Base-by-base conservation (phyloP, 768 basidiomycete species). In the Pulveroboletus sp. region DNA sequence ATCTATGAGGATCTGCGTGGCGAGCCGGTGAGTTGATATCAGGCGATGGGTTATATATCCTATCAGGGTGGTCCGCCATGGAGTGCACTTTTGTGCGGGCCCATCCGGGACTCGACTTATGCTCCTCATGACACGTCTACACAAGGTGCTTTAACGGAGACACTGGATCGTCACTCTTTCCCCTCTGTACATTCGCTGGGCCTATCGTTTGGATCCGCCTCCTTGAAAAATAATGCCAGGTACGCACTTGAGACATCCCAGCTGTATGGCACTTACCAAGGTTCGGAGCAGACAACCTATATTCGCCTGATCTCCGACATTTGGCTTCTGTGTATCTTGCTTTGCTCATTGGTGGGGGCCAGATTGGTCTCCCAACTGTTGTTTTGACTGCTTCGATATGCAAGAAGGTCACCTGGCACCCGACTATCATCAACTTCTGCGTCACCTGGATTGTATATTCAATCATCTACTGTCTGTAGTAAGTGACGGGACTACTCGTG, bases 361-460 rank as follows among this genome's bases (percentile, higher is more conserved):
- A 82, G 49, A 60, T 80, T 37, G 73, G 77, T 39, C 63, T 82
- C 11, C 79, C 78, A 12, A 52, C 77, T 9, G 66, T 82, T 35
- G 62, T 82, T 30, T 51, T 71, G 11, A 79, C 76, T 10, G 74
- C 74, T 43, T 57, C 76, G 15, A 50, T 73, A 21, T 73, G 71
- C 44, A 75, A 69, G 56, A 71, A 68, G 38, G 61, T 74, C 26
- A 63, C 67, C 33, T 74, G 77, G 47, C 78, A 76, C 46, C 76
- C 79, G 1, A 75, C 75, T 1, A 70, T 82, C 56, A 63, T 82
- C 51, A 83, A 83, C 52, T 76, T 82, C 52, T 82, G 79, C 49
- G 46, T 76, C n/a, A 71, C 76, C 40, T 79, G 79, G 79, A 71
- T 77, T 9, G 55, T 82, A 37, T 81, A 75, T 56, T 82, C 81